Evolutionary conservation across 1,284 basidiomycete species (phyloP).

Genomic region (Fomitiporia mediterranea): DNA sequence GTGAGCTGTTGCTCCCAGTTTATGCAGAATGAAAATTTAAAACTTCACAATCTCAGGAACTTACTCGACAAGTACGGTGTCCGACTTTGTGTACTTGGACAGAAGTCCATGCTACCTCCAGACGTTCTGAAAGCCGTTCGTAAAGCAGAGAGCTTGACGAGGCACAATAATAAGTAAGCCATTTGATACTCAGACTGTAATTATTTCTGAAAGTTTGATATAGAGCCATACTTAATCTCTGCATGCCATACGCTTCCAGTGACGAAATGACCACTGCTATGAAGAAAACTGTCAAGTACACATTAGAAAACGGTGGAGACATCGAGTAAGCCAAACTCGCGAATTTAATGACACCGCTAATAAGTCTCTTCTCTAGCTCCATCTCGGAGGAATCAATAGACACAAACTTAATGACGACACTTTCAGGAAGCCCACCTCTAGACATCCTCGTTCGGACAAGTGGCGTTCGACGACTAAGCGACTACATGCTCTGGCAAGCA

Average conservation of each 20-base stretch:
- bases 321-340: slow-evolving; percentile 25
- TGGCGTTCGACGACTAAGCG: slow-evolving; percentile 86
- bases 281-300: slow-evolving; percentile 48
- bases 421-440: slow-evolving; percentile 71
- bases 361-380: slow-evolving; percentile 30
- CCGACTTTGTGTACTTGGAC: slow-evolving; percentile 81
- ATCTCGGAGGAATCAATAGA: slow-evolving; percentile 68
- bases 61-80: slow-evolving; percentile 80
- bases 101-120: slow-evolving; percentile 70
- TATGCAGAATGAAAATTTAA: background rate
- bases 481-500: slow-evolving; percentile 94
- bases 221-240: slow-evolving; percentile 89
- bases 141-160: slow-evolving; percentile 79
- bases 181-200: background rate
- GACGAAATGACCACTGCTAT: slow-evolving; percentile 90
- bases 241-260: slow-evolving; percentile 89
- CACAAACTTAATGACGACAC: slow-evolving; percentile 60
- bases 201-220: background rate
- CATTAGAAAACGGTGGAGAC: slow-evolving; percentile 37
- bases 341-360: background rate
- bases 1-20: slow-evolving; percentile 40
- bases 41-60: slow-evolving; percentile 44
- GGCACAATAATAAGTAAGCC: slow-evolving; percentile 63
- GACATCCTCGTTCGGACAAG: slow-evolving; percentile 93
- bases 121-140: slow-evolving; percentile 68